Conservation (phyloP, 192 early-diverging fungal species). For the Dissophora ornata region DNA sequence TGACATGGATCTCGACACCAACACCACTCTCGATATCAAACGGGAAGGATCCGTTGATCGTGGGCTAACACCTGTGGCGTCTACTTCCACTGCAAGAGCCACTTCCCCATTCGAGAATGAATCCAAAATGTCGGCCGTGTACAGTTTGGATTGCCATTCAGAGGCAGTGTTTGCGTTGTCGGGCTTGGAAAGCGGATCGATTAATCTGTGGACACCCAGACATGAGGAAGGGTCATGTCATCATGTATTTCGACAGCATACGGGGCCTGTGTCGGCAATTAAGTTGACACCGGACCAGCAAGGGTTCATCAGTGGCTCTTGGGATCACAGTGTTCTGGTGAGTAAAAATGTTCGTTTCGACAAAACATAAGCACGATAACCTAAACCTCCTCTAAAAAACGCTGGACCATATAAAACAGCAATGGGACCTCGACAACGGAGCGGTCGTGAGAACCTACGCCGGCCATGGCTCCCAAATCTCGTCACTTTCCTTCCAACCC, state of each 20-base stretch:
- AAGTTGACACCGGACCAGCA: conserved; percentile 84
- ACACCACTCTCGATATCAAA: conserved; percentile 30
- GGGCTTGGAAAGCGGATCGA: conserved; percentile 83
- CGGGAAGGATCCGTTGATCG: conserved; percentile 31
- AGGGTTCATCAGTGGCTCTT: conserved; percentile 90
- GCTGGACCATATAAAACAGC: conserved; percentile 36
- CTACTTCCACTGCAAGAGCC: conserved; percentile 8
- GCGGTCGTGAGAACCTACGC: conserved; percentile 71
- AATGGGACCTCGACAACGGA: conserved; percentile 91
- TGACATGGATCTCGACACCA: conserved; percentile 32
- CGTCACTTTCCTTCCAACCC: conserved; percentile 79
- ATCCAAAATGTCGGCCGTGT: conserved; percentile 89
- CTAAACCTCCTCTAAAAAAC: not conserved
- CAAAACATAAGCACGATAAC: too few species aligned
- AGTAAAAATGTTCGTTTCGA: too few species aligned
- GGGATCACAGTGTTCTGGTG: conserved; percentile 88
- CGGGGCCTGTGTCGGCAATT: conserved; percentile 84
- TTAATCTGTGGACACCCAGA: conserved; percentile 88
- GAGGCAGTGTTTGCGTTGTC: conserved; percentile 88
- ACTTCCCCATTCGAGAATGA: conserved; percentile 55
- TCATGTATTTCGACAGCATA: conserved; percentile 84
- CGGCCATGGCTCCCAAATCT: conserved; percentile 86
- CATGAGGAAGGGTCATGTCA: conserved; percentile 96
- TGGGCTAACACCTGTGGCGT: conserved; percentile 2
- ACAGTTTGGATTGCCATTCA: conserved; percentile 92